Percentiles rank a stretch among this genome's conserved stretches.
phyloP scores from a whole-genome alignment of 208 protist species.

The Porcisia hertigi region DNA sequence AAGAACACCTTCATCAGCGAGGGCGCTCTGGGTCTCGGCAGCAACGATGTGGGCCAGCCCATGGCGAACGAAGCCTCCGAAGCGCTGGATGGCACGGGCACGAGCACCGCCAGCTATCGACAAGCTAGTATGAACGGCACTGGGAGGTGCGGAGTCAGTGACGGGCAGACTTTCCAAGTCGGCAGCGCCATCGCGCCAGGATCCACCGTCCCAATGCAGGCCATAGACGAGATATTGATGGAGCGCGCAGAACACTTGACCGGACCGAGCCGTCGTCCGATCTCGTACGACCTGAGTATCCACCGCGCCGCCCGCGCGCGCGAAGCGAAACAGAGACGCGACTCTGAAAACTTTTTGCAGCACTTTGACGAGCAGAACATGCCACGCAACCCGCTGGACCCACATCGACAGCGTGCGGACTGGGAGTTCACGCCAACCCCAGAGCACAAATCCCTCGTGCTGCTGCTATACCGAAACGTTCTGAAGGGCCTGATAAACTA shows the following conservation, averaged over 20 bases:
- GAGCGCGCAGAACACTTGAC: constrained; percentile 33
- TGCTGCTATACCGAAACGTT: constrained; percentile 82
- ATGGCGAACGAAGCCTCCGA: constrained; percentile 31
- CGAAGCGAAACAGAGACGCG: constrained; percentile 19
- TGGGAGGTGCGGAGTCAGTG: constrained; percentile 5
- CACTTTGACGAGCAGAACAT: constrained; percentile 59
- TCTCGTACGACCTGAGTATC: constrained; percentile 55
- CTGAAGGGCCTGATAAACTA: constrained; percentile 81
- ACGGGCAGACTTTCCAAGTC: neutral
- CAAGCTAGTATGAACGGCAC: constrained; percentile 3
- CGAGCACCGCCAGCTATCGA: constrained; percentile 13
- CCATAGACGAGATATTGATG: constrained; percentile 50
- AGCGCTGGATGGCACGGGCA: constrained; percentile 21
- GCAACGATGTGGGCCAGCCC: constrained; percentile 29
- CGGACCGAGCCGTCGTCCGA: constrained; percentile 33
- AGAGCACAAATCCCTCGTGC: constrained; percentile 78
- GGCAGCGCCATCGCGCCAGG: constrained; percentile 22
- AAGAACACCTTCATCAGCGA: constrained; percentile 36
- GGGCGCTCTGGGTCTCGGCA: constrained; percentile 30
- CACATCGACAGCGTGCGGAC: constrained; percentile 27
- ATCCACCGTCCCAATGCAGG: constrained; percentile 33
- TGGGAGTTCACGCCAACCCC: constrained; percentile 76
- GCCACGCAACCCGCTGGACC: constrained; percentile 46
- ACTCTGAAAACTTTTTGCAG: constrained; percentile 19
- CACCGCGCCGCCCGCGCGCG: constrained; percentile 35